phyloP scores from a whole-genome alignment of 1,284 basidiomycete genomes.

The Tetrapyrgos nigripes region DNA sequence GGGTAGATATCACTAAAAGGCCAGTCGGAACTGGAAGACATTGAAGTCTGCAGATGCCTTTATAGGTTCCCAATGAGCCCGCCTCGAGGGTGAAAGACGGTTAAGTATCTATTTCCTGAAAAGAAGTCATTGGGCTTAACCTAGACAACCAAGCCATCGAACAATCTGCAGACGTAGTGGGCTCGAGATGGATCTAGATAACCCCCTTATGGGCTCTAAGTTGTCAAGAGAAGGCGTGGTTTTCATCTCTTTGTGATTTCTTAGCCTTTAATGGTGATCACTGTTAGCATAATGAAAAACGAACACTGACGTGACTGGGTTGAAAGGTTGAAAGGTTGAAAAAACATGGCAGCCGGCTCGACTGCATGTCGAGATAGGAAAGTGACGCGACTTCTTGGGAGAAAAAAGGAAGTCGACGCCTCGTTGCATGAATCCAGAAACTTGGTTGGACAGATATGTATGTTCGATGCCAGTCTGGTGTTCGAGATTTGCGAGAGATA shows the following conservation, averaged over 20 bases:
- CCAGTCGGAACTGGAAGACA: neutral
- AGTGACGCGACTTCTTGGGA: neutral
- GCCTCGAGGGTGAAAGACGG: neutral
- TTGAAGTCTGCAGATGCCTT: neutral
- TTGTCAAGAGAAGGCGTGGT: neutral
- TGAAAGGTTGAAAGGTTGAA: no score
- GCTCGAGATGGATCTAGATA: neutral
- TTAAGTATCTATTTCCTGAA: neutral
- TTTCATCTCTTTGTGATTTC: neutral
- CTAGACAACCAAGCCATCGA: neutral
- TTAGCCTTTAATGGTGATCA: neutral
- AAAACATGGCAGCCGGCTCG: no score
- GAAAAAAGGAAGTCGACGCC: constrained; percentile 25
- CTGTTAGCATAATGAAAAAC: neutral
- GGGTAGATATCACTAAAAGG: neutral
- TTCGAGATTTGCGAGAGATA: constrained; percentile 17
- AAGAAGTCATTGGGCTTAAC: neutral
- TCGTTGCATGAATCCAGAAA: constrained; percentile 26
- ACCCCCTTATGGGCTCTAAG: neutral
- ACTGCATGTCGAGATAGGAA: neutral
- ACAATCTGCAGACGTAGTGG: neutral
- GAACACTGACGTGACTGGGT: neutral
- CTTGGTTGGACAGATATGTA: constrained; percentile 22
- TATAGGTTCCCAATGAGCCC: no score
- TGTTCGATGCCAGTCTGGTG: neutral